Evolutionary conservation across 2,329 filamentous ascomycete genomes (phyloP).

Genomic region (Clarireedia hainanense): DNA sequence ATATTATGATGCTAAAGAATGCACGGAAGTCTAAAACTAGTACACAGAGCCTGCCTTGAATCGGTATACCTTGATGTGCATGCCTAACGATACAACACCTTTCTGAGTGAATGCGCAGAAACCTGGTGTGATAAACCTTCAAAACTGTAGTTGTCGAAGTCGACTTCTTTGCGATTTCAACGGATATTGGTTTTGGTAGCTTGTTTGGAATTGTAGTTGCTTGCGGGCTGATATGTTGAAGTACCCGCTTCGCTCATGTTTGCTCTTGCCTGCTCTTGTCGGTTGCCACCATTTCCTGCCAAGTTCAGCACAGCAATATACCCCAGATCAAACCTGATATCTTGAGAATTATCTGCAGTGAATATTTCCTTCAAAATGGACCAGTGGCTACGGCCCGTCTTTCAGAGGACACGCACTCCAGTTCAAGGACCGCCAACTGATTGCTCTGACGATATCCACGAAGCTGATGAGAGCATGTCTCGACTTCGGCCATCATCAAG

Average conservation of each 20-base stretch:
- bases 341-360: not conserved
- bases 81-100: too few species aligned
- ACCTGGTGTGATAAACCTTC: too few species aligned
- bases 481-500: slow-evolving; percentile 17
- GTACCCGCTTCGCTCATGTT: too few species aligned
- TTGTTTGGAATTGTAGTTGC: too few species aligned
- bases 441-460: slow-evolving; percentile 13
- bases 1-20: slow-evolving; percentile 9
- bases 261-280: too few species aligned
- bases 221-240: too few species aligned
- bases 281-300: not conserved
- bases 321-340: not conserved
- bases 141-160: too few species aligned
- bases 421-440: slow-evolving; percentile 6
- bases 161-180: too few species aligned
- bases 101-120: too few species aligned
- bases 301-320: not conserved
- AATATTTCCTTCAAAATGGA: slow-evolving; percentile 15
- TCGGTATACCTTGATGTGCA: too few species aligned
- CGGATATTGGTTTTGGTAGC: too few species aligned
- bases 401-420: slow-evolving; percentile 18
- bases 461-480: slow-evolving; percentile 13
- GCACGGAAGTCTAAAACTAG: slow-evolving; percentile 7
- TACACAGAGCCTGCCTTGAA: not conserved
- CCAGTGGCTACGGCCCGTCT: slow-evolving; percentile 26